Percentiles rank a stretch among this genome's conserved stretches.
phyloP scores from a whole-genome alignment of 345 rosid species.

The Eutrema heterophyllum region DNA sequence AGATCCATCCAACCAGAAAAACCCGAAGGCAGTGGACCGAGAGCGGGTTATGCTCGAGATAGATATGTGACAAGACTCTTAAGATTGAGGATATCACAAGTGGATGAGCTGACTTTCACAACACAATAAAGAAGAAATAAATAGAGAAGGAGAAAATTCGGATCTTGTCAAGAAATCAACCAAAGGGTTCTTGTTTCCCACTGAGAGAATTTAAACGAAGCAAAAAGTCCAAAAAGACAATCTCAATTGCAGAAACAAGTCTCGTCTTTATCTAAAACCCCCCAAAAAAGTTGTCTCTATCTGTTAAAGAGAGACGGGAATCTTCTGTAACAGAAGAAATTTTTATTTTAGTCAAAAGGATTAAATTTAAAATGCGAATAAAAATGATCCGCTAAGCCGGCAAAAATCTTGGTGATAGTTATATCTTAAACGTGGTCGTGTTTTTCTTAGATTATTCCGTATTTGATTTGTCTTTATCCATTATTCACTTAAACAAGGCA shows the following conservation, averaged over 20 bases:
- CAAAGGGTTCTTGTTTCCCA: constrained; percentile 42
- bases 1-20: constrained; percentile 34
- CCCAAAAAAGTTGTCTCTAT: not conserved
- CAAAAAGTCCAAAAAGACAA: constrained; percentile 25
- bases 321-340: constrained; percentile 7
- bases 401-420: too few species aligned
- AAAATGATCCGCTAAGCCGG: too few species aligned
- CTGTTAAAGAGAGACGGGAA: not conserved
- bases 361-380: not conserved
- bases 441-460: too few species aligned
- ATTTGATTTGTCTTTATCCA: too few species aligned
- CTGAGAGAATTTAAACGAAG: constrained; percentile 20
- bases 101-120: constrained; percentile 36
- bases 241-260: not conserved
- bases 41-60: too few species aligned
- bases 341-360: not conserved
- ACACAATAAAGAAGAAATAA: constrained; percentile 47
- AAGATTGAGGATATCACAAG: constrained; percentile 34
- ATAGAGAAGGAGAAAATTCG: constrained; percentile 47
- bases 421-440: too few species aligned
- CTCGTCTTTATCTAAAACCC: constrained; percentile 7
- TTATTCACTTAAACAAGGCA: constrained; percentile 6
- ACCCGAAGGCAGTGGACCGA: too few species aligned
- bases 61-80: constrained; percentile 34
- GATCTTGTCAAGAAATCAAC: constrained; percentile 45